Conservation (phyloP, 805 yeast genomes). For the Lachancea sp. region DNA sequence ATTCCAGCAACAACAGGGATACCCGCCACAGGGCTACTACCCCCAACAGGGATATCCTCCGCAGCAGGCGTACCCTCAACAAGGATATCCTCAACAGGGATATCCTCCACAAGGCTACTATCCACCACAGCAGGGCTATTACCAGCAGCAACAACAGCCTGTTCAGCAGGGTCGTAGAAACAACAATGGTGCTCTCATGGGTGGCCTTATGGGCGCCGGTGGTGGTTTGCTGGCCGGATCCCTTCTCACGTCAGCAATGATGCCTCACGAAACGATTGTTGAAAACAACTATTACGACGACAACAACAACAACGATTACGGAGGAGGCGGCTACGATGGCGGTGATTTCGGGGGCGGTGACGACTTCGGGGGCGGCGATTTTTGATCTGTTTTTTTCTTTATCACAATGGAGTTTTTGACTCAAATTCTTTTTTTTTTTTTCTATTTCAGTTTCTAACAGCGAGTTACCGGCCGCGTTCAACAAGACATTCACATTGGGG, state of each 20-base stretch:
- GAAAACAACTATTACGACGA: slow-evolving; percentile 32
- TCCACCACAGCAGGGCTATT: slow-evolving; percentile 23
- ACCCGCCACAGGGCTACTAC: background rate
- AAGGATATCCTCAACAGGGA: no score
- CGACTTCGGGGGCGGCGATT: slow-evolving; percentile 5
- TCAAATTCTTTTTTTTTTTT: no score
- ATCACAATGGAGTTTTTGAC: no score
- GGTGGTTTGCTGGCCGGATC: slow-evolving; percentile 61
- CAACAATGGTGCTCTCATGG: slow-evolving; percentile 30
- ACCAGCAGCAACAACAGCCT: slow-evolving; percentile 35
- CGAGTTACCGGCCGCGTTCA: no score
- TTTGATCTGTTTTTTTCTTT: background rate
- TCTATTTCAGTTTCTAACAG: no score
- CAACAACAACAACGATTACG: slow-evolving; percentile 23
- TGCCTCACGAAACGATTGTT: slow-evolving; percentile 26
- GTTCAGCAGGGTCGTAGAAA: slow-evolving; percentile 22
- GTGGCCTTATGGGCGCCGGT: slow-evolving; percentile 45
- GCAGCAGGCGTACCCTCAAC: slow-evolving; percentile 12
- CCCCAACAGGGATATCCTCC: slow-evolving; percentile 10
- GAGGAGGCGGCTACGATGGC: slow-evolving; percentile 29
- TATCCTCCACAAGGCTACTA: slow-evolving; percentile 19
- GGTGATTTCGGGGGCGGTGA: slow-evolving; percentile 24
- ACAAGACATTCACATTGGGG: no score
- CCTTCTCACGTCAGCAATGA: slow-evolving; percentile 42
- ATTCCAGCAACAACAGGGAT: background rate